Evolutionary conservation across 768 basidiomycete genomes (phyloP).

Genomic region (Mycena albidolilacea): DNA sequence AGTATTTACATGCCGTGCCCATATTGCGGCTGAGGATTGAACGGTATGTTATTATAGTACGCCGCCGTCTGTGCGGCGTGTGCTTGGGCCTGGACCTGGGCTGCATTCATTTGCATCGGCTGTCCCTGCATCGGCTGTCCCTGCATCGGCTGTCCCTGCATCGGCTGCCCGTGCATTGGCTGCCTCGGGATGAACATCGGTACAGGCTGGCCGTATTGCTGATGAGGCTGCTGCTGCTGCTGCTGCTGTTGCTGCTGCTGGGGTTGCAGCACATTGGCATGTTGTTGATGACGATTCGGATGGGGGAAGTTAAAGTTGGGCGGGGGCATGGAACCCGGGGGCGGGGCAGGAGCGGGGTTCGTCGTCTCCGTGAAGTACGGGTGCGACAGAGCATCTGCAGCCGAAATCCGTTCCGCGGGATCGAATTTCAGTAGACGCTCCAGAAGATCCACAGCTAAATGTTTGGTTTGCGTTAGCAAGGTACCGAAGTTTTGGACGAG

Average conservation of each 20-base stretch:
- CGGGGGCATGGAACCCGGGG: slow-evolving; percentile 75
- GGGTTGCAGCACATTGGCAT: not conserved
- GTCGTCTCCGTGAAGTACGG: slow-evolving; percentile 86
- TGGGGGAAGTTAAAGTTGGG: slow-evolving; percentile 80
- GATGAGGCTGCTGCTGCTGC: slow-evolving; percentile 23
- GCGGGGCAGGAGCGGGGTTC: slow-evolving; percentile 55
- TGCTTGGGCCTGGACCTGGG: slow-evolving; percentile 15
- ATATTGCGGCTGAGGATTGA: slow-evolving; percentile 29
- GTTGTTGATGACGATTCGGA: slow-evolving; percentile 60
- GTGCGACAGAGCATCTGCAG: slow-evolving; percentile 91
- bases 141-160: slow-evolving; percentile 29
- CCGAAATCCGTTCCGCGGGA: slow-evolving; percentile 91
- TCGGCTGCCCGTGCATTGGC: slow-evolving; percentile 31
- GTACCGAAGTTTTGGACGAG: slow-evolving; percentile 5
- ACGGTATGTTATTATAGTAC: slow-evolving; percentile 33
- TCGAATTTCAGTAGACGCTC: slow-evolving; percentile 97
- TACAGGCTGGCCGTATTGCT: slow-evolving; percentile 31
- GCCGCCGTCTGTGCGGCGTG: slow-evolving; percentile 15
- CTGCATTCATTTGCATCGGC: slow-evolving; percentile 22
- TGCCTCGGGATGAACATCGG: slow-evolving; percentile 36
- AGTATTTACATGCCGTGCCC: slow-evolving; percentile 20
- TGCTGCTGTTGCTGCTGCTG: slow-evolving; percentile 22
- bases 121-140: slow-evolving; percentile 30
- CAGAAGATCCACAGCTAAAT: slow-evolving; percentile 89
- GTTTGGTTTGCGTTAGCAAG: slow-evolving; percentile 34